Base-by-base conservation (phyloP, 2,329 filamentous ascomycete genomes). In the Rugonectria rugulosa region DNA sequence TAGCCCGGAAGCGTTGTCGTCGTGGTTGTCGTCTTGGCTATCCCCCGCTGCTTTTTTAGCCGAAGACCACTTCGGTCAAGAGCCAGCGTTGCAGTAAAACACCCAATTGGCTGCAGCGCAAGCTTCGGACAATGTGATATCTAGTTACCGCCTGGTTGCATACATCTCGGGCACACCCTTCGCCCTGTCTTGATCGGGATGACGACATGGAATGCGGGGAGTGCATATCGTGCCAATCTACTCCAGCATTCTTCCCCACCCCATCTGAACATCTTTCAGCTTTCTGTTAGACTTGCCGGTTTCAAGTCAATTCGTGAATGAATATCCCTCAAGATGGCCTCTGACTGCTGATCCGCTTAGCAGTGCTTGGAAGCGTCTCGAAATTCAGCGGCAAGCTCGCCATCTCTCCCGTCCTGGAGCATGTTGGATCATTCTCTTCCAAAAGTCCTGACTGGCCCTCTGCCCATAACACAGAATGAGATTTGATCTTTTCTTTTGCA, bases 131-230 rank as follows among this genome's bases (percentile, higher is more conserved):
- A 41, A 50, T 40, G 45, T 57, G 48, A 45, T 66, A 60, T 63
- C 61, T 67, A 59, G 61, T 31, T 57, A 56, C 53, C 65, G 57
- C 60, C 59, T 67, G 63, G 61, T 27, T 57, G 54, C 56, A 54
- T 51, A 50, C 61, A 60, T 55, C 61, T 64, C 47, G 57, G 55
- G 65, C 65, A 65, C 56, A 47, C 53, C 60, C 63, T 55, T 56
- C 58, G 19, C n/a, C 15, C 9, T 20, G 11, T 40, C 57, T 47
- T 57, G 56, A 32, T 60, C 63, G 66, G 63, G 66, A 71, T 70
- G 68, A 70, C 68, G 68, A 68, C 66, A 71, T 69, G 68, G 65
- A 70, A 69, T 70, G 68, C 68, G 68, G 68, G 68, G 63, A 67
- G 66, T 67, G 36, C 61, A 61, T 60, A 51, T 36, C 36, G 48